Conservation (phyloP, 495 filamentous ascomycete genomes). For the Opeltia flavorubescens region DNA sequence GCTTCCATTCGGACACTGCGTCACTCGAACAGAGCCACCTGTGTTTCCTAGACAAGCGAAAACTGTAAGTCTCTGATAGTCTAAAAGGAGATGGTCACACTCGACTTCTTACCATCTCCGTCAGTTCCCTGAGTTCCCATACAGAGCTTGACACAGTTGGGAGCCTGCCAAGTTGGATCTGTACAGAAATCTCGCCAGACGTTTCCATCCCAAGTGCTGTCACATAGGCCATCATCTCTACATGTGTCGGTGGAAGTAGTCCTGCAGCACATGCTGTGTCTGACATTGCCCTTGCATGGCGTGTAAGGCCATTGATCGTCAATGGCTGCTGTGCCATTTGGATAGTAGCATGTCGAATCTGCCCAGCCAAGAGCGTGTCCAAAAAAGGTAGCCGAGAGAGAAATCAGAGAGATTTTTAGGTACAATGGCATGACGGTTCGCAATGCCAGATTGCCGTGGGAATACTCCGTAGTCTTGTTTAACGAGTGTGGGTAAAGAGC, state of each 20-base stretch:
- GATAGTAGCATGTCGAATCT: constrained; percentile 1
- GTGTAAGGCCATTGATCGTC: neutral
- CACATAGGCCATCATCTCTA: neutral
- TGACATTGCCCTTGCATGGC: neutral
- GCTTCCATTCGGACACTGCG: neutral
- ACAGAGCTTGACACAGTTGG: neutral
- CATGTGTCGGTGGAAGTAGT: neutral
- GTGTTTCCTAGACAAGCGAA: neutral
- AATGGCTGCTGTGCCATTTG: constrained; percentile 1
- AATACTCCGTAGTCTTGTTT: too few species aligned
- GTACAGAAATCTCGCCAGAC: constrained; percentile 3
- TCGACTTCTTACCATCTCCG: neutral
- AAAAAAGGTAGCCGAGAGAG: too few species aligned
- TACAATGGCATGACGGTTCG: too few species aligned
- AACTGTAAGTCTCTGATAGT: neutral
- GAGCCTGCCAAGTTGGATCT: constrained; percentile 1
- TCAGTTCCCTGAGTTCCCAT: neutral
- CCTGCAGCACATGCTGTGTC: constrained; percentile 4
- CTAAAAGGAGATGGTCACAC: neutral
- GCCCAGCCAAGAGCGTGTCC: too few species aligned
- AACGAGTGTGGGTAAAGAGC: neutral
- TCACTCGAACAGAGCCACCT: neutral
- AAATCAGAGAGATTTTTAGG: too few species aligned
- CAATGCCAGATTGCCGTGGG: too few species aligned
- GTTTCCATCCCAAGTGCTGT: neutral